phyloP scores from a whole-genome alignment of 1,284 basidiomycete genomes.

The Polyporus tsugae region DNA sequence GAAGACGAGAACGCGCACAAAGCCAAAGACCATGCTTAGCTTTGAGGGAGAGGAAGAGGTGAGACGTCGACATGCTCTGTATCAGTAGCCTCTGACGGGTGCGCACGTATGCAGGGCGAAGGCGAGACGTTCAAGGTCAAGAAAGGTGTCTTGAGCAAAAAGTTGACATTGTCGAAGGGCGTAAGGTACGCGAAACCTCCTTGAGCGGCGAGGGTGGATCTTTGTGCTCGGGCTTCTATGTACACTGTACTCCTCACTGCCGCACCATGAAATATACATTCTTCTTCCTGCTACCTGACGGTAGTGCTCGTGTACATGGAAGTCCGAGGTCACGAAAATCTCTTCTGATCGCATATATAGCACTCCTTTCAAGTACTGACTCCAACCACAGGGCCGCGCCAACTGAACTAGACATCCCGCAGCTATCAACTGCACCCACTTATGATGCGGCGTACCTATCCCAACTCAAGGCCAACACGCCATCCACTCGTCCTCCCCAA shows the following conservation, averaged over 20 bases:
- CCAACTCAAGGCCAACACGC: slow-evolving; percentile 85
- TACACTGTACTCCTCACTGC: slow-evolving; percentile 25
- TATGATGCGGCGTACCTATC: slow-evolving; percentile 85
- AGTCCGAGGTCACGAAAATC: slow-evolving; percentile 17
- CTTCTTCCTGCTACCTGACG: neutral
- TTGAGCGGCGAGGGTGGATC: neutral
- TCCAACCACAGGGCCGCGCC: slow-evolving; percentile 40
- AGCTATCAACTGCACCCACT: slow-evolving; percentile 56
- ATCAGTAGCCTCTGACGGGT: slow-evolving; percentile 37
- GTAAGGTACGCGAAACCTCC: slow-evolving; percentile 38
- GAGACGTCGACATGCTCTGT: slow-evolving; percentile 41
- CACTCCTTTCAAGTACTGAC: slow-evolving; percentile 11
- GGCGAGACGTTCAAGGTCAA: slow-evolving; percentile 78
- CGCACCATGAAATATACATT: slow-evolving; percentile 13
- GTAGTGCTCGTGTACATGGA: slow-evolving; percentile 22
- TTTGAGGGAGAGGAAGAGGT: slow-evolving; percentile 87
- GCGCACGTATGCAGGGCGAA: slow-evolving; percentile 50
- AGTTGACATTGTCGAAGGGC: slow-evolving; percentile 63
- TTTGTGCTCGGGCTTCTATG: slow-evolving; percentile 29
- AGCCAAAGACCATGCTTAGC: slow-evolving; percentile 75
- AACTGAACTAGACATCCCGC: slow-evolving; percentile 59
- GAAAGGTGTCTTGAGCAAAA: slow-evolving; percentile 77
- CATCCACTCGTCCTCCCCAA: slow-evolving; percentile 59
- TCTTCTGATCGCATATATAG: neutral
- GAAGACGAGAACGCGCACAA: slow-evolving; percentile 57